A percentile compares a stretch with the other conserved stretches of the same genome.
phyloP scores from a whole-genome alignment of 768 basidiomycete species.

The Lactarius sp. region DNA sequence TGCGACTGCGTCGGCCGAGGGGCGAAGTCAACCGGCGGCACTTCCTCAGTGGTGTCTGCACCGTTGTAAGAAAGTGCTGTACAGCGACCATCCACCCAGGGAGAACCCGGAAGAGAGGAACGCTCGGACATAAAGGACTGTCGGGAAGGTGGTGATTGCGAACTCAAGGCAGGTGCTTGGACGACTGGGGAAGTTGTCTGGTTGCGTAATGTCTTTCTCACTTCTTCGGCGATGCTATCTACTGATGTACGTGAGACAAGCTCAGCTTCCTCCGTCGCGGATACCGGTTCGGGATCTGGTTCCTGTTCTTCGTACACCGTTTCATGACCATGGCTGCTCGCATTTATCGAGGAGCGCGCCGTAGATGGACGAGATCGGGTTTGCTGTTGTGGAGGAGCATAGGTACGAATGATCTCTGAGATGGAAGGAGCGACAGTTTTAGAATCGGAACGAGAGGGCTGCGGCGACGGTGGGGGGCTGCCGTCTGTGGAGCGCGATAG shows the following conservation, averaged over 20 bases:
- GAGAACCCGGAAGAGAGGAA: slow-evolving; percentile 12
- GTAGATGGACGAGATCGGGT: slow-evolving; percentile 45
- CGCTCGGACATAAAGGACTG: slow-evolving; percentile 26
- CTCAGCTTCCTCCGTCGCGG: slow-evolving; percentile 56
- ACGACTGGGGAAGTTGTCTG: slow-evolving; percentile 41
- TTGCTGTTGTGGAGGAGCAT: slow-evolving; percentile 60
- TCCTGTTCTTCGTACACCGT: slow-evolving; percentile 46
- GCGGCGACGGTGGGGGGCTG: slow-evolving; percentile 26
- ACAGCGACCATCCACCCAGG: slow-evolving; percentile 8
- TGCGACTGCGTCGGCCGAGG: slow-evolving; percentile 53
- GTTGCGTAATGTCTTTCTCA: slow-evolving; percentile 60
- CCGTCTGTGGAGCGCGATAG: slow-evolving; percentile 10
- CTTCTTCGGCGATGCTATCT: slow-evolving; percentile 84
- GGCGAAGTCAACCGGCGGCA: slow-evolving; percentile 42
- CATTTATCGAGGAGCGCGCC: slow-evolving; percentile 43
- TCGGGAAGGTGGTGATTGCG: slow-evolving; percentile 30
- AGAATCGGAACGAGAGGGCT: slow-evolving; percentile 30
- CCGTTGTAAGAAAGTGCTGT: slow-evolving; percentile 5
- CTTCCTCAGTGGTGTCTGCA: slow-evolving; percentile 29
- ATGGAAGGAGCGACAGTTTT: slow-evolving; percentile 69
- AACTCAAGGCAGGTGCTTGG: slow-evolving; percentile 31
- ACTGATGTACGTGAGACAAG: slow-evolving; percentile 76
- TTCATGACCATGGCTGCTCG: slow-evolving; percentile 42
- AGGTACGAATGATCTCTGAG: slow-evolving; percentile 79
- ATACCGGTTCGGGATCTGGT: slow-evolving; percentile 43